Conservation (phyloP, 257 asterid species). For the Jacaranda copaia region DNA sequence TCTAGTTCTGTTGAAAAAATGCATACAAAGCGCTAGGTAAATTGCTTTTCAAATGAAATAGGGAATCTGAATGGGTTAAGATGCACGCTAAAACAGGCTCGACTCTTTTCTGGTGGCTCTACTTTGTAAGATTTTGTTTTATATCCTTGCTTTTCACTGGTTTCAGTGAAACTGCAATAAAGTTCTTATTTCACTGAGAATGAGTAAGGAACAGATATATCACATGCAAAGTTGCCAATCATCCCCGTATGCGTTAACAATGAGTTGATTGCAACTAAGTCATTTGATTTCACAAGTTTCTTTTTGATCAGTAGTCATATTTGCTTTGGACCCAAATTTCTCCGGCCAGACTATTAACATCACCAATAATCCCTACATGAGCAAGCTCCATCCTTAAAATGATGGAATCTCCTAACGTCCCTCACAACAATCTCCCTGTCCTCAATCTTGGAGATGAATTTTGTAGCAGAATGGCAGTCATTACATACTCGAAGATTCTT, state of each 20-base stretch:
- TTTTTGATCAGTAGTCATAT: neutral
- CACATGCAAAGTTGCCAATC: neutral
- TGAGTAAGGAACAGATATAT: neutral
- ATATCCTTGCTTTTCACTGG: too few species aligned
- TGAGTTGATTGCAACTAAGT: neutral
- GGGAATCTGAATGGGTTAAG: too few species aligned
- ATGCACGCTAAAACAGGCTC: too few species aligned
- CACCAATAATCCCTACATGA: constrained; percentile 96
- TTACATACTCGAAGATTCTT: constrained; percentile 90
- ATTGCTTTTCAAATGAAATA: too few species aligned
- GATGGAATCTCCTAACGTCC: constrained; percentile 89
- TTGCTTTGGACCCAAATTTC: neutral
- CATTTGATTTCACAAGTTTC: neutral
- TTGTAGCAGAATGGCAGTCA: constrained; percentile 87
- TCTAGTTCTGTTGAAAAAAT: neutral
- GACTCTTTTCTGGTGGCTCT: too few species aligned
- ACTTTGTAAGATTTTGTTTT: too few species aligned
- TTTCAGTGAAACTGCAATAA: neutral
- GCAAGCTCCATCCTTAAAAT: constrained; percentile 80
- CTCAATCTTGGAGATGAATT: constrained; percentile 69
- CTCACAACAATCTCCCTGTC: constrained; percentile 82
- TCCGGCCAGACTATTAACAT: constrained; percentile 7
- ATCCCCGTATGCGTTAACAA: too few species aligned
- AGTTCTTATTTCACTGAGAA: neutral
- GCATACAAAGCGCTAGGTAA: neutral